Conservation (phyloP, 768 basidiomycete genomes). For the Sarcomyxa edulis region DNA sequence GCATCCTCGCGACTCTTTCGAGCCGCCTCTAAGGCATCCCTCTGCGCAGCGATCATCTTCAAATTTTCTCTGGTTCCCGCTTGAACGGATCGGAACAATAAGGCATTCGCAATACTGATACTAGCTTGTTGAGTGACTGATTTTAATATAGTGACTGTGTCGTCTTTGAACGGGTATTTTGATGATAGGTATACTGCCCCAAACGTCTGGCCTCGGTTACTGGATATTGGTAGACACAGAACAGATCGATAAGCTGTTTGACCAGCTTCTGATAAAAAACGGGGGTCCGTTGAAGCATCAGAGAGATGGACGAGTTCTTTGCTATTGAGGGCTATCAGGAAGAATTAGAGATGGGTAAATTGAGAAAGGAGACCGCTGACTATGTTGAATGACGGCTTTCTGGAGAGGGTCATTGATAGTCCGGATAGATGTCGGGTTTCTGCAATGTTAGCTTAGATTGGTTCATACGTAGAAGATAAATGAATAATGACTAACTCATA, state of each 20-base stretch:
- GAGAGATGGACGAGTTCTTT: conserved; percentile 57
- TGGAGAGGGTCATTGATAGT: conserved; percentile 57
- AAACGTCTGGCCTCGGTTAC: conserved; percentile 72
- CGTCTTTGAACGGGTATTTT: conserved; percentile 57
- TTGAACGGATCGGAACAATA: conserved; percentile 72
- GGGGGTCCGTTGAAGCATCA: conserved; percentile 59
- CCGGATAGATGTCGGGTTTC: conserved; percentile 57
- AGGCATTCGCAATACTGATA: conserved; percentile 69
- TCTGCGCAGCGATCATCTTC: conserved; percentile 72
- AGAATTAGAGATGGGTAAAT: conserved; percentile 3
- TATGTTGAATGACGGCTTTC: conserved; percentile 61
- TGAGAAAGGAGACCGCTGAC: conserved; percentile 28
- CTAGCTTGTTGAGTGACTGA: conserved; percentile 71
- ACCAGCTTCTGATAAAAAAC: conserved; percentile 63
- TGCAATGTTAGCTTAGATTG: conserved; percentile 21
- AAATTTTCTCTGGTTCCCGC: conserved; percentile 69
- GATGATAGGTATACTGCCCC: conserved; percentile 66
- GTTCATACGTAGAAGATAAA: background rate
- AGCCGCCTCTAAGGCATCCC: conserved; percentile 65
- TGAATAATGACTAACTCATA: conserved; percentile 47
- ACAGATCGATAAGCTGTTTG: conserved; percentile 57
- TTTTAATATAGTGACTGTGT: conserved; percentile 55
- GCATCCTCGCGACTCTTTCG: conserved; percentile 69
- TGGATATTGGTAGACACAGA: conserved; percentile 66
- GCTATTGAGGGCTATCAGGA: conserved; percentile 53